Conservation (phyloP, 495 filamentous ascomycete genomes). For the Penicillium mononematosum region DNA sequence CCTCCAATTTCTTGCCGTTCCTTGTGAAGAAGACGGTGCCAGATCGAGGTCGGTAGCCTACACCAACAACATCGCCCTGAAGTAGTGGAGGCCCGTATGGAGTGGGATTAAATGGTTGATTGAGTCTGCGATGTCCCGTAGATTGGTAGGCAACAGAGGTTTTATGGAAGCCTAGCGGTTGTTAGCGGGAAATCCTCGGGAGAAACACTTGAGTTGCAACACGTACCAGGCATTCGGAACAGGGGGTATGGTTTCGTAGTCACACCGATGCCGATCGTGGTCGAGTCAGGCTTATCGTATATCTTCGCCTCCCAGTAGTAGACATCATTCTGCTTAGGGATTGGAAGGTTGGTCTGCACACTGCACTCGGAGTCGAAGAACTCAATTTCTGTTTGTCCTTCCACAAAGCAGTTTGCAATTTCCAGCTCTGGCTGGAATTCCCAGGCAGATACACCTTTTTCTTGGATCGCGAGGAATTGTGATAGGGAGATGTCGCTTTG, state of each 20-base stretch:
- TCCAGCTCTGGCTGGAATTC: constrained; percentile 98
- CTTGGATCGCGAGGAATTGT: constrained; percentile 96
- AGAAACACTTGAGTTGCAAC: neutral
- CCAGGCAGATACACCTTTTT: constrained; percentile 98
- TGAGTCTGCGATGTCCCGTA: constrained; percentile 78
- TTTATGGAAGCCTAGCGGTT: constrained; percentile 75
- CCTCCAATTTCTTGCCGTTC: constrained; percentile 95
- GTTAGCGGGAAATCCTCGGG: constrained; percentile 17
- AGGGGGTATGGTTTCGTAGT: constrained; percentile 95
- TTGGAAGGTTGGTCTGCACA: constrained; percentile 92
- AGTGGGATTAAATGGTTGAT: constrained; percentile 80
- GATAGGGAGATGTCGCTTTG: constrained; percentile 97
- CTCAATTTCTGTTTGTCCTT: constrained; percentile 93
- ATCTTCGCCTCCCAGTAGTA: constrained; percentile 99
- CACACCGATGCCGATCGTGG: constrained; percentile 83
- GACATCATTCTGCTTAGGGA: constrained; percentile 98
- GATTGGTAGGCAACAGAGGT: constrained; percentile 88
- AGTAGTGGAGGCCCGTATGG: constrained; percentile 78
- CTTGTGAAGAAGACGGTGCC: constrained; percentile 97
- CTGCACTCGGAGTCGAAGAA: constrained; percentile 98
- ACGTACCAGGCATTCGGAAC: constrained; percentile 85
- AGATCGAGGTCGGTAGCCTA: constrained; percentile 91
- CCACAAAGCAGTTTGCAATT: constrained; percentile 98
- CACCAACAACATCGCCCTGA: constrained; percentile 93
- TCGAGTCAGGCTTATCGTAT: constrained; percentile 91